Evolutionary conservation across 139 green algal genomes (phyloP), one percentile per base, ranked within the genome.

Genomic region (Chlorella sorokiniana): DNA sequence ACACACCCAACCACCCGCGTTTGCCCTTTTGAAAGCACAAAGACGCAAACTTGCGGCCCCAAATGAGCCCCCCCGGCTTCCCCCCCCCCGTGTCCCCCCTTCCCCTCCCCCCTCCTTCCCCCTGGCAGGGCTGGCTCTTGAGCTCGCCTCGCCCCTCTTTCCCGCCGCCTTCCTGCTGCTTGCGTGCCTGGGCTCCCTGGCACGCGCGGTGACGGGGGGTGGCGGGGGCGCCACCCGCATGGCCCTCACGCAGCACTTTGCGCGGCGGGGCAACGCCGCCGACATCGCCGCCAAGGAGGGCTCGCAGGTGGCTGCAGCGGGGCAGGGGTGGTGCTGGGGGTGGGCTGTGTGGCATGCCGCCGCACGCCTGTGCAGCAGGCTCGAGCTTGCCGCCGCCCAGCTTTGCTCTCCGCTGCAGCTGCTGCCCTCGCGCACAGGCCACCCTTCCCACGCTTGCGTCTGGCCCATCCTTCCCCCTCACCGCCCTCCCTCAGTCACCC

Each of bases 161-260:
- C 62, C 68, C 0, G 90, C 89, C 80, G 92, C 29, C 82, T 98
- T 48, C 94, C 93, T 89, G 90, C 89, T 89, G 37, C 68, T 94
- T 61, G 91, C 88, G 20, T 95, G 87, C 76, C 54, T 93, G 5
- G 94, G 86, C n/a, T 89, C 75, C 76, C 61, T 96, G 6, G 79
- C 87, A 0, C 73, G 91, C 6, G 86, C 91, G 20, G 78, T 97
- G 35, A 92, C 85, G 63, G 93, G 93, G 3, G 92, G 95, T 38
- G 92, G 91, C 6, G 90, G 85, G 25, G 92, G 92, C 18, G 93
- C 94, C 1, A 97, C 94, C 1, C 84, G 94, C 23, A 92, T 89
- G 29, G 94, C 94, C 6, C 86, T 98, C 61, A 98, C 94, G 5
- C 87, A 95, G 80, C 94, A 98, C 86, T 98, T 98, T 88, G 87